phyloP scores from a whole-genome alignment of 768 basidiomycete species.

The Naganishia kalamii region DNA sequence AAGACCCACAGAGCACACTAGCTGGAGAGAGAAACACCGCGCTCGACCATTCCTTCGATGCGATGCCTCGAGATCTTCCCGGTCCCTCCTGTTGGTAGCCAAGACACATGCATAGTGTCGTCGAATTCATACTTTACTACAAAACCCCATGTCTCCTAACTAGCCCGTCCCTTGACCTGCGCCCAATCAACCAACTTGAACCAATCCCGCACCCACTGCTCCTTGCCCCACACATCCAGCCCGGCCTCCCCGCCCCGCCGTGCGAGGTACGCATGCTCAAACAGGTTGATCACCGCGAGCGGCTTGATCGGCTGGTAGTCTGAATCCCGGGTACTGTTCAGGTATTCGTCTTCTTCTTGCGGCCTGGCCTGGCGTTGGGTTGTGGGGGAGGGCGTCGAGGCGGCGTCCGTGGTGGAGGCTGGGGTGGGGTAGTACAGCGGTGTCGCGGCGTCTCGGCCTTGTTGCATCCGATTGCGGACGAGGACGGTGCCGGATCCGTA shows the following conservation, averaged over 20 bases:
- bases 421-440: conserved; percentile 67
- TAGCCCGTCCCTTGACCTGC: conserved; percentile 11
- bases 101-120: neutral
- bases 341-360: neutral
- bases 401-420: conserved; percentile 58
- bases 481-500: conserved; percentile 85
- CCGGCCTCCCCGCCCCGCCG: conserved; percentile 31
- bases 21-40: too few species aligned
- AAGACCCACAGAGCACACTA: too few species aligned
- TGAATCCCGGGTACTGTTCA: neutral
- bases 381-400: conserved; percentile 30
- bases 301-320: conserved; percentile 26
- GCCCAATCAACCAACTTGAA: conserved; percentile 39
- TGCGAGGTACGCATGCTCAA: conserved; percentile 40
- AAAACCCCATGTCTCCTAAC: neutral
- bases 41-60: too few species aligned
- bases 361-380: neutral
- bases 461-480: conserved; percentile 49
- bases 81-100: too few species aligned
- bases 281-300: conserved; percentile 39
- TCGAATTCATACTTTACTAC: neutral
- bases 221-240: conserved; percentile 30
- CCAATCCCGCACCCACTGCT: conserved; percentile 42
- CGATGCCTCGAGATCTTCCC: too few species aligned
- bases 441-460: conserved; percentile 32